Base-by-base conservation (phyloP, 305 asterid genomes). In the Rubia tinctorum region DNA sequence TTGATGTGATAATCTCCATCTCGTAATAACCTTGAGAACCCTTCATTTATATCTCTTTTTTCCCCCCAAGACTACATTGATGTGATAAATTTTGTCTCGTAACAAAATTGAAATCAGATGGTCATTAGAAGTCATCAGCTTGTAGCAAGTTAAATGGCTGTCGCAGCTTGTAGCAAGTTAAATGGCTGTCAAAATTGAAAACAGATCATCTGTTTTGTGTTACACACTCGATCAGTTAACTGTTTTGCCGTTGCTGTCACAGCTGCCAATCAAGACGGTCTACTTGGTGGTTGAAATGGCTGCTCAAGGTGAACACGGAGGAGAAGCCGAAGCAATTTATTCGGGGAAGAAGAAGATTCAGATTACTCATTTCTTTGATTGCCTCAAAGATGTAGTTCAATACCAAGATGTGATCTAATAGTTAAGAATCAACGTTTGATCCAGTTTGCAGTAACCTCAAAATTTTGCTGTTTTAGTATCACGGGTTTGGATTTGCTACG, bases 261-360 rank as follows among this genome's bases (percentile, higher is more conserved):
- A 95, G 98, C 83, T 92, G 90, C 99, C 99, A 70, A 82, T 95
- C 79, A 95, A 92, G 86, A 95, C 87, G 86, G 86, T 89, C 5
- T 95, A 89, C 79, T 86, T 91, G 94, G 96, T 92, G 20, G 82
- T 95, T 37, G 96, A 95, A 80, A 95, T 95, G 97, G 97, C 99
- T 20, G 97, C 96, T 69, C 98, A 92, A 76, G 99, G 98, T 27
- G 97, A 90, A 84, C 80, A 73, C 1, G 99, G 98, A 49, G 98
- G 98, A 73, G 83, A 86, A 73, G 96, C 96, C 17, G 97, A 90
- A 73, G 93, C 91, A 61, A 83, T 95, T 70, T 95, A 84, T 68
- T 83, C 97, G 8, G 98, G 99, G 47, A 77, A 84, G 80, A 86
- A 86, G 76, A 92, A 89, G 93, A 92, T 95, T 74, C 77, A 88